These are phyloP conservation scores for Myxozyma neotropica DNA, from an alignment of 805 yeast species.

Conservation along the genomic window DNA sequence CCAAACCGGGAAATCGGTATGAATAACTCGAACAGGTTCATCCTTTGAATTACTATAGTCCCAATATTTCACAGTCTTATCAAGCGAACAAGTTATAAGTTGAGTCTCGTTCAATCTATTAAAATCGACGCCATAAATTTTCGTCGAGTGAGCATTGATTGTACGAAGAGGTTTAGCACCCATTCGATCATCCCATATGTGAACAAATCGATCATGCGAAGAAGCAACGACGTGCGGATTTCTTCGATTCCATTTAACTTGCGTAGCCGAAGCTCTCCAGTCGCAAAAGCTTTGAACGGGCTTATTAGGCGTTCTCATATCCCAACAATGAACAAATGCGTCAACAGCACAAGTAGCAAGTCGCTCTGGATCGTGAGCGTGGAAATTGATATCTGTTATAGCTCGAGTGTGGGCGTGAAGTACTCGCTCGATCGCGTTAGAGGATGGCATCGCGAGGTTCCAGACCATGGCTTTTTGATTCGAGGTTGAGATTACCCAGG, in stretches of 20 bases:
- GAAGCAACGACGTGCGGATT: constrained; percentile 80
- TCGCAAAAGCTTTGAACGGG: constrained; percentile 85
- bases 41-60: constrained; percentile 49
- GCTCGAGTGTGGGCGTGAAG: constrained; percentile 91
- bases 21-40: constrained; percentile 60
- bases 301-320: constrained; percentile 69
- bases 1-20: constrained; percentile 82
- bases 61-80: constrained; percentile 83
- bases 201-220: constrained; percentile 77
- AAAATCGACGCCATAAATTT: constrained; percentile 89
- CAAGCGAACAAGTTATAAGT: constrained; percentile 83
- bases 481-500: constrained; percentile 91
- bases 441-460: constrained; percentile 76
- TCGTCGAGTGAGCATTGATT: constrained; percentile 76
- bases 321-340: constrained; percentile 87
- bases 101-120: constrained; percentile 59
- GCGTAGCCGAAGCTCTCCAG: constrained; percentile 93
- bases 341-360: constrained; percentile 94
- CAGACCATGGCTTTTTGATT: constrained; percentile 95
- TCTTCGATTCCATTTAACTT: constrained; percentile 87
- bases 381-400: constrained; percentile 93
- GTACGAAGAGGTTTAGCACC: constrained; percentile 74
- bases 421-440: constrained; percentile 79
- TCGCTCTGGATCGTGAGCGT: constrained; percentile 80
- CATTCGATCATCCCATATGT: constrained; percentile 85